Conservation (phyloP, 345 rosid genomes). For the Garcia nutans region DNA sequence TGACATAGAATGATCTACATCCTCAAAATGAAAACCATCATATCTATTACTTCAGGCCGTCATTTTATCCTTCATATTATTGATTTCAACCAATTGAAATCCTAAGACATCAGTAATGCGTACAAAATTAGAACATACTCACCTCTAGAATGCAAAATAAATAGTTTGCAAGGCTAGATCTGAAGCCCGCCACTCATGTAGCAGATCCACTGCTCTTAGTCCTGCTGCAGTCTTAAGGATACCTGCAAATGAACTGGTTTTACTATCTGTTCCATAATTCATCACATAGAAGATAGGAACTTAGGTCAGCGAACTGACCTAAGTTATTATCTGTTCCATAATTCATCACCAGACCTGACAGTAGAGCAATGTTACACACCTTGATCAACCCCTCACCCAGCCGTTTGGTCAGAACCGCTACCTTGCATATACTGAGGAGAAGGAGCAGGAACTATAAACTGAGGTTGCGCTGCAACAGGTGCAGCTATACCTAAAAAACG, state of each 20-base stretch:
- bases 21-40: background rate
- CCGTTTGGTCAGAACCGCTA: conserved; percentile 77
- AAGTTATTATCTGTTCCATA: too few species aligned
- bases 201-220: conserved; percentile 75
- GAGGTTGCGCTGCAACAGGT: conserved; percentile 60
- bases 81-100: background rate
- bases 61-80: background rate
- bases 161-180: conserved; percentile 78
- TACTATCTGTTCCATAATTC: conserved; percentile 2
- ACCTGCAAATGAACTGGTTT: conserved; percentile 34
- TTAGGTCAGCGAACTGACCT: background rate
- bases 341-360: background rate
- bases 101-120: background rate
- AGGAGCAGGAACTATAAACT: conserved; percentile 67
- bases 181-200: conserved; percentile 81
- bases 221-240: conserved; percentile 72
- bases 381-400: conserved; percentile 68
- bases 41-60: background rate
- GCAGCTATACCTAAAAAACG: conserved; percentile 46
- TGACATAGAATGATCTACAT: too few species aligned
- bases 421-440: conserved; percentile 70
- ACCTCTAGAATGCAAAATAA: conserved; percentile 86
- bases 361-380: conserved; percentile 32
- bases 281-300: background rate
- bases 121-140: background rate